phyloP scores from a whole-genome alignment of 306 rosid genomes.

The Prunus davidiana region DNA sequence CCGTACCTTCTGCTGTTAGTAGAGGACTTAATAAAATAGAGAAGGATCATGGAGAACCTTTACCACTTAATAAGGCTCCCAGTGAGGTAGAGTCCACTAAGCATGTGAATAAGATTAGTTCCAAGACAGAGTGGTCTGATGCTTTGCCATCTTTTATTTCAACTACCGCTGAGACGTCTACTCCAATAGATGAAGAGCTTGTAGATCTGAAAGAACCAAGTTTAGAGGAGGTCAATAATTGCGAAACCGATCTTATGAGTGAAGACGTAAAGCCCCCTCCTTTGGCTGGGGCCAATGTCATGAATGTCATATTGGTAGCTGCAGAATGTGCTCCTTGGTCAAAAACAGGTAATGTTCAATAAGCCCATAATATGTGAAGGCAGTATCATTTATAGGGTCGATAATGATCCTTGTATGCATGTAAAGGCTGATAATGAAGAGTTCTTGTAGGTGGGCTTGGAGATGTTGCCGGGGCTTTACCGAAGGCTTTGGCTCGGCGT shows the following conservation, averaged over 20 bases:
- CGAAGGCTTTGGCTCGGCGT: constrained; percentile 98
- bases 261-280: constrained; percentile 56
- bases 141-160: constrained; percentile 34
- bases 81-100: constrained; percentile 22
- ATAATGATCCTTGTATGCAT: constrained; percentile 15
- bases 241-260: constrained; percentile 16
- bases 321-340: constrained; percentile 95
- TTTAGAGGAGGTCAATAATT: constrained; percentile 24
- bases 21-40: constrained; percentile 26
- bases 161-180: constrained; percentile 17
- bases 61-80: constrained; percentile 27
- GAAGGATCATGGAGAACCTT: constrained; percentile 25
- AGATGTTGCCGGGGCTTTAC: constrained; percentile 95
- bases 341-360: constrained; percentile 66
- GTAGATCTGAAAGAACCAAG: constrained; percentile 24
- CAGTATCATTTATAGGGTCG: neutral
- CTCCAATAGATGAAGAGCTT: constrained; percentile 24
- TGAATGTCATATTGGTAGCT: constrained; percentile 81
- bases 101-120: constrained; percentile 22
- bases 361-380: constrained; percentile 12
- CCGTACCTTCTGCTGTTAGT: constrained; percentile 23
- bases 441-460: constrained; percentile 87
- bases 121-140: constrained; percentile 28
- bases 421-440: constrained; percentile 30
- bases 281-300: constrained; percentile 82